Evolutionary conservation across 345 rosid genomes (phyloP), one percentile per base, ranked within the genome.

Genomic region (Eucalyptus polyanthemos): DNA sequence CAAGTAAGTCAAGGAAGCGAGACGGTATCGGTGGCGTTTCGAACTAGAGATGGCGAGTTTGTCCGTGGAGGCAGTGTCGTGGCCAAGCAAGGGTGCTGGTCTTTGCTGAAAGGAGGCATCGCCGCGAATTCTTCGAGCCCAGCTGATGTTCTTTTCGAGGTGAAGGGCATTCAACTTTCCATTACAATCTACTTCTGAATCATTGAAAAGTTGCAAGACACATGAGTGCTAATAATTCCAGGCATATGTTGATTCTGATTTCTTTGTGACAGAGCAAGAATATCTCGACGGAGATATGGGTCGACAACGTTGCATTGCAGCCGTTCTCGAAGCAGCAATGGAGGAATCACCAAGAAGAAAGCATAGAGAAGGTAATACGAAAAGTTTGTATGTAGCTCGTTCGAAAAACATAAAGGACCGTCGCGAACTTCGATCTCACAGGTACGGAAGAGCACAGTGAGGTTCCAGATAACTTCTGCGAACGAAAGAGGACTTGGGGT

Each of bases 101-200:
- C 98, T 72, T 85, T 96, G 88, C 93, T 96, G 42, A 95, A 95
- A 94, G 98, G 97, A 50, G 99, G 98, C 83, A 86, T 95, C 5
- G 90, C 87, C 19, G 95, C 97, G 6, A 90, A 95, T 88, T 92
- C 92, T 92, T 91, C 96, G 31, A 90, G 93, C 83, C 89, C 88
- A 51, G 94, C 89, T 58, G 94, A 95, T 60, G 91, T 96, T 89
- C 89, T 93, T 87, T 91, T 97, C 42, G 88, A 95, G 97, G 98
- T 97, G 86, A 49, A 14, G 81, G 44, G 14, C 81, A 34, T 65
- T 49, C 69, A 10, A 27, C 21, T 7, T 50, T 14, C 8, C 4
- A 29, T 53, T 3, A 21, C n/a, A 21, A 10, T 34, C 80, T 47
- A 22, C 22, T 22, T 37, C 27, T 21, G 27, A 76, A 49, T 29